Base-by-base conservation (phyloP, 139 green algal species). In the Micractinium conductrix region DNA sequence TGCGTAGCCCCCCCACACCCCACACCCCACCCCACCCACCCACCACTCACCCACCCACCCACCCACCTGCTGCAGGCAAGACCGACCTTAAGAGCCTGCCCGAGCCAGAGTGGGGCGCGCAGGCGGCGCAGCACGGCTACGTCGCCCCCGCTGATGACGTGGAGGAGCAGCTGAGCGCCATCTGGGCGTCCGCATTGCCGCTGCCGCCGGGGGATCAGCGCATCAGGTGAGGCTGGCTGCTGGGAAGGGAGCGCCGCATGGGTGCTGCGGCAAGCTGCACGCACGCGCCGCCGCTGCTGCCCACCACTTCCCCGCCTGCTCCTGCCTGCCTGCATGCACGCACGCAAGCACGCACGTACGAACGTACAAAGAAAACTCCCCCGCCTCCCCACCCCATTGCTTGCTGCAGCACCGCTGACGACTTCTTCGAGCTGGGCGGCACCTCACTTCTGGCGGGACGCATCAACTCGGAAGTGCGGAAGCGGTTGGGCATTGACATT, bases 341-440 rank as follows among this genome's bases (percentile, higher is more conserved):
- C n/a, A n/a, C n/a, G n/a, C n/a, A n/a, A n/a, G n/a, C n/a, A n/a
- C n/a, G n/a, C n/a, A n/a, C n/a, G n/a, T n/a, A n/a, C n/a, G n/a
- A n/a, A n/a, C n/a, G n/a, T n/a, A n/a, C n/a, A n/a, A n/a, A n/a
- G n/a, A n/a, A n/a, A n/a, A n/a, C 58, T 28, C n/a, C 58, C 58
- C 58, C 24, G 10, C 24, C 1, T 2, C 22, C 58, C 24, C 2
- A 26, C 24, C 12, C 58, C 58, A 68, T 16, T 19, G 8, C 55
- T n/a, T n/a, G 26, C 58, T 68, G 58, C 58, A 68, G 58, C 58
- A 68, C 58, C 24, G 58, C 22, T 28, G 58, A 68, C 58, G 58
- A 89, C 65, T 89, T 89, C 44, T 89, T 89, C 80, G 43, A 84
- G 63, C 71, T 86, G n/a, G 85, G 85, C 65, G 85, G 85, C 37